A percentile compares a stretch with the other conserved stretches of the same genome.
Evolutionary conservation across 2,329 filamentous ascomycete species (phyloP).

Genomic region (Setomelanomma holmii): DNA sequence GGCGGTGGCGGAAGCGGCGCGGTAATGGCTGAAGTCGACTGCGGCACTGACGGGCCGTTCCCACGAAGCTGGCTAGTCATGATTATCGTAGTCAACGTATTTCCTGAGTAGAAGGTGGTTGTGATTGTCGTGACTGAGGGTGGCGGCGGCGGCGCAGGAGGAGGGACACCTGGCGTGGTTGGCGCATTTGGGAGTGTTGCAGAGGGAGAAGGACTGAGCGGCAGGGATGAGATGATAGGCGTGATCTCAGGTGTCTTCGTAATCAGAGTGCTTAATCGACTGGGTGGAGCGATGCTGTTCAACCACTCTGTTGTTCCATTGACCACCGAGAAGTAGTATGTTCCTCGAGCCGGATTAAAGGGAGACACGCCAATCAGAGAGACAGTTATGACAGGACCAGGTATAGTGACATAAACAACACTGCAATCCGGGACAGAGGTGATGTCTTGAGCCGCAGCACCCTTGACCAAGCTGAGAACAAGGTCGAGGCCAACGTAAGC

Average conservation of each 20-base stretch:
- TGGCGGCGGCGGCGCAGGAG: not conserved
- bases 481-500: constrained; percentile 31
- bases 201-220: not conserved
- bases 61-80: not conserved
- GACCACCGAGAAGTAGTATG: constrained; percentile 44
- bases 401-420: constrained; percentile 42
- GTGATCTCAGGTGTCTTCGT: constrained; percentile 9
- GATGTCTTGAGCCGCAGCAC: constrained; percentile 32
- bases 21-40: not conserved
- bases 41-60: not conserved
- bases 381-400: constrained; percentile 42
- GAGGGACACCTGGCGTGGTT: not conserved
- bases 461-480: constrained; percentile 23
- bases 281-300: constrained; percentile 37
- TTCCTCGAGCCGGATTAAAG: constrained; percentile 32
- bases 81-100: not conserved
- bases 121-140: not conserved
- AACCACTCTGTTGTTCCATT: constrained; percentile 44
- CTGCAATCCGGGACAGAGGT: constrained; percentile 35
- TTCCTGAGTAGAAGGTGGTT: not conserved
- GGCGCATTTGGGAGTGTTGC: not conserved
- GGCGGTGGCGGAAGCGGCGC: not conserved
- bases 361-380: constrained; percentile 36
- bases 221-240: constrained; percentile 7
- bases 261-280: constrained; percentile 15